Evolutionary conservation across 208 protist genomes (phyloP).

Genomic region (Acanthamoeba castellanii): DNA sequence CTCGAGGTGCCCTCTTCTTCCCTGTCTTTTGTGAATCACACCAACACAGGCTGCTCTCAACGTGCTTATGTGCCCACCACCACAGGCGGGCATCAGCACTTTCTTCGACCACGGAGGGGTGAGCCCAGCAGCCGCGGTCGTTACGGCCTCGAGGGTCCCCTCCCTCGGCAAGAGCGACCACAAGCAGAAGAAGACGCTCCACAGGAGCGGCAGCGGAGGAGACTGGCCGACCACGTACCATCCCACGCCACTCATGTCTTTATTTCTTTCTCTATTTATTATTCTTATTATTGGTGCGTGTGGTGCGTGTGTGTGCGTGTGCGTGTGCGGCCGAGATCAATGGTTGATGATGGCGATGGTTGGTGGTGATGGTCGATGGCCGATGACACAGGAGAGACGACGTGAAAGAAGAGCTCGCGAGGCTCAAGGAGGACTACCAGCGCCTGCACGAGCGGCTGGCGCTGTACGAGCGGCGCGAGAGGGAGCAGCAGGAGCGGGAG

Average conservation of each 20-base stretch:
- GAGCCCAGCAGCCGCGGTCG: neutral
- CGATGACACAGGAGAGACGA: neutral
- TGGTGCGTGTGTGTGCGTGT: no score
- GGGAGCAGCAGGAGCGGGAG: neutral
- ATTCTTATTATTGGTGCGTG: no score
- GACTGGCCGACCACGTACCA: no score
- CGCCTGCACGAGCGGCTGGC: neutral
- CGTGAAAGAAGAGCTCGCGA: neutral
- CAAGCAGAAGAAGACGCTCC: neutral
- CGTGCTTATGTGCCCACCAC: neutral
- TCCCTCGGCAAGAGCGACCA: neutral
- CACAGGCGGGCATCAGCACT: neutral
- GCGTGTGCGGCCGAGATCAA: neutral
- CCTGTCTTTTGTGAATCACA: neutral
- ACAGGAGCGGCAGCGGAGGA: neutral
- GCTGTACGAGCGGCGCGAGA: neutral
- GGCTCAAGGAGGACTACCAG: constrained; percentile 9
- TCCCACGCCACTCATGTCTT: no score
- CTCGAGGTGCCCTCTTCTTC: neutral
- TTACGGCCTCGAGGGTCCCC: neutral
- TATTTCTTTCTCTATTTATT: neutral
- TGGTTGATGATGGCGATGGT: neutral
- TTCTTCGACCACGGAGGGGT: constrained; percentile 30
- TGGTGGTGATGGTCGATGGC: neutral
- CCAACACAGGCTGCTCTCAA: neutral